Percentiles rank a stretch among this genome's conserved stretches.
phyloP scores from a whole-genome alignment of 768 basidiomycete genomes.

The Hypholoma sublateritium region DNA sequence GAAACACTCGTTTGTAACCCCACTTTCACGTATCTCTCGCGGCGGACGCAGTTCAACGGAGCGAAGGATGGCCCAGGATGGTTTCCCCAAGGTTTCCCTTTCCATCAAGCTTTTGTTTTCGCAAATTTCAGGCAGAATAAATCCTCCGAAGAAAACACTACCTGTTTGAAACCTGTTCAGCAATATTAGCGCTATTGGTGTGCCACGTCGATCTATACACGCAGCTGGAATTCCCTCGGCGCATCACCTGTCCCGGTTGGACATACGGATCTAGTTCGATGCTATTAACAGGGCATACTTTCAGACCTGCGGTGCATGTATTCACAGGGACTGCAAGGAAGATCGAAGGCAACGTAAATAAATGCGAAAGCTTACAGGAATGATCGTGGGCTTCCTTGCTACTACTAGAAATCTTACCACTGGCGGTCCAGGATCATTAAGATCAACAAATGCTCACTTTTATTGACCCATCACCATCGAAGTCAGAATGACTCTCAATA shows the following conservation, averaged over 20 bases:
- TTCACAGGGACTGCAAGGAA: too few species aligned
- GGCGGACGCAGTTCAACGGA: background rate
- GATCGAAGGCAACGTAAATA: too few species aligned
- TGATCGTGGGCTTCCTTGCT: too few species aligned
- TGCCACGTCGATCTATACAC: background rate
- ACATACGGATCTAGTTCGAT: background rate
- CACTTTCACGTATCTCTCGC: background rate
- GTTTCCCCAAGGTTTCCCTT: too few species aligned
- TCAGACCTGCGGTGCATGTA: background rate
- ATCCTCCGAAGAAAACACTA: background rate
- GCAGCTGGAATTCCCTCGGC: background rate
- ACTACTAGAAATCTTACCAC: too few species aligned
- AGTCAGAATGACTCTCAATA: too few species aligned
- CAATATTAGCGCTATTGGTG: background rate
- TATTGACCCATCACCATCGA: too few species aligned
- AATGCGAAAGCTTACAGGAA: too few species aligned
- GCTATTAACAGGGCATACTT: slow-evolving; percentile 1
- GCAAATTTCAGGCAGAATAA: background rate
- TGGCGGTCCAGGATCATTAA: too few species aligned
- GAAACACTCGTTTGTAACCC: background rate
- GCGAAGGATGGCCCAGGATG: background rate
- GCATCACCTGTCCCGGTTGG: background rate
- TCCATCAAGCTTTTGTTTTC: background rate
- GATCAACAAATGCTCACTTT: too few species aligned
- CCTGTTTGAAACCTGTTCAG: background rate